Evolutionary conservation across 768 basidiomycete genomes (phyloP).

Genomic region (Boletus insuetus): DNA sequence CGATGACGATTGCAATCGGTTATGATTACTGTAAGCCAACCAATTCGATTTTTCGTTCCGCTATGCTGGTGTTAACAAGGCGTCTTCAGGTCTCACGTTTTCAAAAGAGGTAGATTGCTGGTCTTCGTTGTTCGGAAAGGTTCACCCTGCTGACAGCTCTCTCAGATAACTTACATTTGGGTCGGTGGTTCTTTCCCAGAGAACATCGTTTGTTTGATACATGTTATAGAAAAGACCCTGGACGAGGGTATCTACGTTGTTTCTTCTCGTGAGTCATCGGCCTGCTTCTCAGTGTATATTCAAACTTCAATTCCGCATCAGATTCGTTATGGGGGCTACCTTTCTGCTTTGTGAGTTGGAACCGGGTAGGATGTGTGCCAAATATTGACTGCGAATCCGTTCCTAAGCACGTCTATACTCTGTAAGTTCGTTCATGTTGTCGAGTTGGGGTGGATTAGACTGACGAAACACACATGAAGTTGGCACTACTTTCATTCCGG

Average conservation of each 20-base stretch:
- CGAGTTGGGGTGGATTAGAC: background rate
- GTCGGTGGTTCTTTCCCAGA: background rate
- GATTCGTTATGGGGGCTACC: background rate
- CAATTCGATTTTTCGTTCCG: background rate
- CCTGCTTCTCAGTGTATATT: too few relatives aligned
- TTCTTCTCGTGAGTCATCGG: background rate
- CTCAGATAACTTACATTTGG: background rate
- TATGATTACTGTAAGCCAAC: background rate
- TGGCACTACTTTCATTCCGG: background rate
- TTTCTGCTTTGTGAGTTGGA: background rate
- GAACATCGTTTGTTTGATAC: background rate
- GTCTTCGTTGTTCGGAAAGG: background rate
- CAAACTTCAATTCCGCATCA: background rate
- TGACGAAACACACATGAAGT: background rate
- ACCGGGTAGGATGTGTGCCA: too few relatives aligned
- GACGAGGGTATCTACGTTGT: background rate
- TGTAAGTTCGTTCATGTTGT: background rate
- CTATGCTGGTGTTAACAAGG: background rate
- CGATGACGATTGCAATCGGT: background rate
- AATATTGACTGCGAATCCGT: background rate
- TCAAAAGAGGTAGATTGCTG: background rate
- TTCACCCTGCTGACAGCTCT: background rate
- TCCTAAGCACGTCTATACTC: background rate
- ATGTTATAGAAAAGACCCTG: background rate
- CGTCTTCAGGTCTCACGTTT: background rate